These are phyloP conservation scores for Przewalskia tangutica DNA, from an alignment of 257 asterid species.

Conservation along the genomic window DNA sequence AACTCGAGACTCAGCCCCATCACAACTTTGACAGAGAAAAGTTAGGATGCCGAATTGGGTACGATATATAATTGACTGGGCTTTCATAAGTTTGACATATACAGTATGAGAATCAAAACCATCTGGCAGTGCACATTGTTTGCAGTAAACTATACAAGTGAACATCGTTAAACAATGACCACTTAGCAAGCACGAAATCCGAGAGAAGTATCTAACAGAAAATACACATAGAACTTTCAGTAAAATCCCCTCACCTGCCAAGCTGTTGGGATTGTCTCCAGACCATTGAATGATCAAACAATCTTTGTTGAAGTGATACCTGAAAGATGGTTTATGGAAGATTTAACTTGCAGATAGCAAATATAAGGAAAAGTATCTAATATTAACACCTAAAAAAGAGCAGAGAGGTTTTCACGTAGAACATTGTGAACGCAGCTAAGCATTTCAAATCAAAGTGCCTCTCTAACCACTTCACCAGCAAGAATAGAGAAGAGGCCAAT, in stretches of 20 bases:
- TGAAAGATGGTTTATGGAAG: conserved; percentile 24
- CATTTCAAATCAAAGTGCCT: neutral
- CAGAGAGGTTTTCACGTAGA: neutral
- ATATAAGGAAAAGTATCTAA: neutral
- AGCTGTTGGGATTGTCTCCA: conserved; percentile 98
- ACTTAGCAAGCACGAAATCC: no score
- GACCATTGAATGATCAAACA: conserved; percentile 89
- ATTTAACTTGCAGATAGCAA: neutral
- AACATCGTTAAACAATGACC: no score
- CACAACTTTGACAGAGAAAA: neutral
- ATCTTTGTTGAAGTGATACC: conserved; percentile 67
- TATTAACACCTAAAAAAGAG: neutral
- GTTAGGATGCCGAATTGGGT: neutral
- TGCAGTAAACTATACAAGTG: neutral
- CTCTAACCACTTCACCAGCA: neutral
- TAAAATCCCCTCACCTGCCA: conserved; percentile 51
- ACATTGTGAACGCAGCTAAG: neutral
- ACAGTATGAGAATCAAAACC: neutral
- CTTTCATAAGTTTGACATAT: neutral
- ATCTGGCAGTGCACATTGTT: neutral
- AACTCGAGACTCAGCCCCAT: neutral
- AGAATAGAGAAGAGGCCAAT: neutral
- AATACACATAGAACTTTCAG: neutral
- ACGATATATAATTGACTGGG: neutral
- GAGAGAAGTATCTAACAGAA: no score